A percentile compares a stretch with the other conserved stretches of the same genome.
Evolutionary conservation across 2,329 filamentous ascomycete genomes (phyloP).

Genomic region (Orbilia brochopaga): DNA sequence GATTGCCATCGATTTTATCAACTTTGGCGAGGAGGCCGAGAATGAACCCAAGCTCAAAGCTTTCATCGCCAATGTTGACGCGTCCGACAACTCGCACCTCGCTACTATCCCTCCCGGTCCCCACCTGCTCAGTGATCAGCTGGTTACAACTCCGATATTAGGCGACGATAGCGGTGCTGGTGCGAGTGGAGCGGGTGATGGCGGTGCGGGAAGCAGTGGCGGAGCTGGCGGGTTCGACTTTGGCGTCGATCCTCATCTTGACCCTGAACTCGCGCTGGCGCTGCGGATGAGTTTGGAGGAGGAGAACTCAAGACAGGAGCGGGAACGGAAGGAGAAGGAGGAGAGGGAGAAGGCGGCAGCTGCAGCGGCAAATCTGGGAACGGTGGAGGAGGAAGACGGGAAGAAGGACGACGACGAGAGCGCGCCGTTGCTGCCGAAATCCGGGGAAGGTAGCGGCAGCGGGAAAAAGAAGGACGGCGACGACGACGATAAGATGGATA

Average conservation of each 20-base stretch:
- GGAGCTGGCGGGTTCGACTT: constrained; percentile 72
- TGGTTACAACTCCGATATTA: constrained; percentile 86
- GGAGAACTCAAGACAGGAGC: constrained; percentile 91
- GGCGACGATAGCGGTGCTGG: constrained; percentile 75
- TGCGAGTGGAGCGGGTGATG: constrained; percentile 63
- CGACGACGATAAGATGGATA: constrained; percentile 85
- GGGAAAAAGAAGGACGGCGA: constrained; percentile 60
- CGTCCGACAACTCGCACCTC: constrained; percentile 86
- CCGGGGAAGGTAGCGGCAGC: constrained; percentile 70
- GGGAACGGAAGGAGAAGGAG: constrained; percentile 77
- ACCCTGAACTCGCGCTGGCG: constrained; percentile 91
- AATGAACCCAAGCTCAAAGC: constrained; percentile 86
- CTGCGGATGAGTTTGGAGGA: constrained; percentile 98
- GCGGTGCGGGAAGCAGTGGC: constrained; percentile 60
- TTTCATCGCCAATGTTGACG: constrained; percentile 92
- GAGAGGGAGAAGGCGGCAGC: constrained; percentile 68
- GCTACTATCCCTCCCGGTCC: constrained; percentile 89
- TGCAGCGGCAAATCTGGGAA: constrained; percentile 65
- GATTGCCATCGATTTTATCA: constrained; percentile 89
- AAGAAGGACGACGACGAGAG: constrained; percentile 63
- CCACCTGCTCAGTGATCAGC: constrained; percentile 88
- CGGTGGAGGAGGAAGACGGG: constrained; percentile 73
- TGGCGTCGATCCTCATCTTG: constrained; percentile 86
- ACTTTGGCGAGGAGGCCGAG: constrained; percentile 92
- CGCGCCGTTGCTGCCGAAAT: constrained; percentile 68